Base-by-base conservation (phyloP, 1,284 basidiomycete species). In the Grifola frondosa region DNA sequence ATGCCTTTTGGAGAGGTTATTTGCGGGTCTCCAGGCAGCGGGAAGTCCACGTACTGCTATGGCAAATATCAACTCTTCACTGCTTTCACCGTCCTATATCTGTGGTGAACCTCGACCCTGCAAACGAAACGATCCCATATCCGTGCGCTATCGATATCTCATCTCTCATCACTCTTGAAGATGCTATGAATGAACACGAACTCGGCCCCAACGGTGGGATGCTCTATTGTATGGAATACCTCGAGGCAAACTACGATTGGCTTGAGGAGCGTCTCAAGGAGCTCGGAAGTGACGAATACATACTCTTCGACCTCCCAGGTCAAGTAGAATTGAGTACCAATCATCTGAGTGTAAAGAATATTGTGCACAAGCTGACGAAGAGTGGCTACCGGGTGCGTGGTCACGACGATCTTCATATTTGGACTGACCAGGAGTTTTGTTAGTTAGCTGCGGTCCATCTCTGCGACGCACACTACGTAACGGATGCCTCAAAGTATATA, bases 281-380 rank as follows among this genome's bases (percentile, higher is more conserved):
- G 56, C 68, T 91, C 1, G 84, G 81, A 5, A 67, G 75, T 32
- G 85, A 89, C 43, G 75, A 81, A 35, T 98, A 97, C 67, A 79
- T 99, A 34, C 72, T 99, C 29, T 97, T 99, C 64, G 97, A 99
- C 66, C 79, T 97, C 5, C 96, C 97, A 0, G 97, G 97, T 0
- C 97, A 99, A 68, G 96, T 99, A 35, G 97, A 99, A 66, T 72
- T 99, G 31, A 93, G 89, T 67, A 99, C 97, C 40, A 97, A 96
- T 62, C 97, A 99, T 60, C 81, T 85, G 25, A 92, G 87, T 63
- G 68, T 96, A 59, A 95, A 87, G 71, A 78, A 74, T 44, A 86
- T 95, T 50, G 75, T 91, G 7, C 76, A 79, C 49, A 84, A 75
- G 55, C 70, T 95, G 50, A 73, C 71, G 40, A 94, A 91, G 67